phyloP scores from a whole-genome alignment of 176 grass and related monocot genomes.

The Bonia amplexicaulis region DNA sequence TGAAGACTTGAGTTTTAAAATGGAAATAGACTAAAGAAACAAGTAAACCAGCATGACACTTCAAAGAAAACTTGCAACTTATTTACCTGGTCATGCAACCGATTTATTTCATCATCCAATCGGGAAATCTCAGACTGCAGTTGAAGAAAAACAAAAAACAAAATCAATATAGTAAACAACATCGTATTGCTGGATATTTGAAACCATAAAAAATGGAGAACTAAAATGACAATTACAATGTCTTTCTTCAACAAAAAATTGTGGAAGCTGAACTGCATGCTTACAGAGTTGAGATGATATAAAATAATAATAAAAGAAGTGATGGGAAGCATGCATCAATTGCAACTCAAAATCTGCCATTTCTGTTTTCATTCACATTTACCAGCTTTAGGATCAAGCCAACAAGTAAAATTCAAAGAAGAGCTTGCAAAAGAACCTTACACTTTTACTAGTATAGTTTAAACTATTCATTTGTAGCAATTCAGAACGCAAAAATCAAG shows the following conservation, averaged over 20 bases:
- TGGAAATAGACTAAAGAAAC: neutral
- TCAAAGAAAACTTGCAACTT: neutral
- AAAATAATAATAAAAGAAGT: neutral
- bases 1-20: neutral
- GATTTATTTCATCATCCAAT: conserved; percentile 59
- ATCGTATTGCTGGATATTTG: neutral
- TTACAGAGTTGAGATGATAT: neutral
- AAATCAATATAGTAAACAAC: conserved; percentile 21
- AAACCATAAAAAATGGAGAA: neutral
- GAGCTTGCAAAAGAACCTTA: neutral
- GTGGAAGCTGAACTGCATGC: conserved; percentile 9
- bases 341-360: neutral
- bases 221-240: neutral
- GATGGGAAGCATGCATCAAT: neutral
- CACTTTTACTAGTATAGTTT: neutral
- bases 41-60: neutral
- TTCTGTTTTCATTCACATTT: neutral
- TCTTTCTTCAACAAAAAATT: neutral
- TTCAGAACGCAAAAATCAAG: neutral
- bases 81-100: conserved; percentile 86
- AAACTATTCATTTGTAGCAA: neutral
- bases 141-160: neutral
- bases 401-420: neutral
- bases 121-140: conserved; percentile 66
- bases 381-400: neutral